Base-by-base conservation (phyloP, 345 rosid genomes). In the Reutealis trisperma region DNA sequence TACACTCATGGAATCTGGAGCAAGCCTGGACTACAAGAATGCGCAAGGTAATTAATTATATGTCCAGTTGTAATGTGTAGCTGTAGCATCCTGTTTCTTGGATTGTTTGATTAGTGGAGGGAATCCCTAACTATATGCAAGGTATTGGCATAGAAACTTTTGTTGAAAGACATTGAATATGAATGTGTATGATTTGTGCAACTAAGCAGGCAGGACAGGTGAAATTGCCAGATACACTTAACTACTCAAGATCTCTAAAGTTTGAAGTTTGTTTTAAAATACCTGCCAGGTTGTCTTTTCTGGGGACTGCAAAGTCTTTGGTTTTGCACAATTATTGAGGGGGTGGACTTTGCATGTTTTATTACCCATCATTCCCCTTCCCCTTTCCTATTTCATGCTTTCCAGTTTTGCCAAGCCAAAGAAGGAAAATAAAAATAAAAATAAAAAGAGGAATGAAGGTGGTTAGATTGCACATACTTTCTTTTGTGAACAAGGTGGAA, bases 1-100 rank as follows among this genome's bases (percentile, higher is more conserved):
- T 76, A 75, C 71, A 70, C 92, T 96, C 47, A 90, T 96, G 93
- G 97, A 93, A 73, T 79, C 63, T 80, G 98, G 93, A 81, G 99
- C 97, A 76, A 92, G 91, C 87, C 73, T 91, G 78, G 94, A 89
- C 67, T 75, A 84, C 86, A 90, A 87, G 88, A 96, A 96, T 83
- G 96, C 97, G 30, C 99, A 96, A 86, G 99, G 99, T 93, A 82
- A 58, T 22, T n/a, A 51, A 24, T 47, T 41, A 52, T 77, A 42
- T 51, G 30, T 63, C 44, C 61, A 55, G 63, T 12, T 41, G 30
- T 63, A 47, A 63, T 77, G 68, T 63, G 47, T 70, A 30, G 65
- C 58, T 49, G 2, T 37, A 21, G 19, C 25, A 57, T 60, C 72
- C 65, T 25, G 47, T 54, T 63, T 63, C 41, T 41, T 62, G 27